Base-by-base conservation (phyloP, 31 red algal species). In the Odonthalia washingtoniensis region DNA sequence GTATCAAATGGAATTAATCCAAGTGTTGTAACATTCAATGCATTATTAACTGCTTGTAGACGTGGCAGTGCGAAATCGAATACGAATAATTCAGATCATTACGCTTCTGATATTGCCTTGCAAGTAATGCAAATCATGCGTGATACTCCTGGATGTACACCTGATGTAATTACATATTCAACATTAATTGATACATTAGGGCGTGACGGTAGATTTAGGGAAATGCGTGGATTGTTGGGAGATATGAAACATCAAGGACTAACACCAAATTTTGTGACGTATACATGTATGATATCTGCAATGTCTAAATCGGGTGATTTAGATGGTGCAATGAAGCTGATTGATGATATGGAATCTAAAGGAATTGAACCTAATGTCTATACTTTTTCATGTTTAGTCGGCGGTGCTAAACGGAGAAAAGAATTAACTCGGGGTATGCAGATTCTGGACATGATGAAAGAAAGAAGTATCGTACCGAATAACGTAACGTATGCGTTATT, bases 91-190 rank as follows among this genome's bases (percentile, higher is more conserved):
- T 32, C 17, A 9, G 30, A 1, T 4, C 27, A 46, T 31, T 49
- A 61, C 5, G 43, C 40, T 38, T 37, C n/a, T 6, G 89, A 91
- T 17, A 35, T 42, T 34, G 88, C 88, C 26, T 44, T 95, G 82
- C 31, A 74, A 18, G 44, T 91, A 36, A n/a, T 91, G 46, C 5
- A 78, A 1, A 46, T 45, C 0, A 97, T 97, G 95, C 31, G 69
- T 1, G 74, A 30, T 1, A 69, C 46, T 21, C 21, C 0, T 14
- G 46, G 64, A n/a, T 87, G 81, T 46, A 39, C 44, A n/a, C 95
- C 95, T 38, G 92, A 90, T 52, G 95, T 97, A 65, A 84, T 97
- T 17, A 89, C 91, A n/a, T 94, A 91, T 64, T 94, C 87, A n/a
- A 87, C 92, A 17, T 57, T 97, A 65, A 88, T 97, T 52, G 95